phyloP scores from a whole-genome alignment of 495 filamentous ascomycete genomes.

The Peziza echinospora region DNA sequence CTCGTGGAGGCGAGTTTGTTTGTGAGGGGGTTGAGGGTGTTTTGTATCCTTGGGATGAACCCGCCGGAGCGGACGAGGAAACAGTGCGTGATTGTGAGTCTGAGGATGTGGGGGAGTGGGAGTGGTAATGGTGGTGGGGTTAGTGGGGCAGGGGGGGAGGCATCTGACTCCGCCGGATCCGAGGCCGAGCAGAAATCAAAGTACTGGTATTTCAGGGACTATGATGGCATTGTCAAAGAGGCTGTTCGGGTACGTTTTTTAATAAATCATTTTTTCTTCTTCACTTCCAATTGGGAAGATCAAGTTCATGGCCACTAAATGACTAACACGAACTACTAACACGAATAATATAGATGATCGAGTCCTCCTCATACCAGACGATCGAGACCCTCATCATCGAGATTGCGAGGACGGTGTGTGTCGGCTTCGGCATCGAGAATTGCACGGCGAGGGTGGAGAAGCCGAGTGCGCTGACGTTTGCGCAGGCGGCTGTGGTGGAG shows the following conservation, averaged over 20 bases:
- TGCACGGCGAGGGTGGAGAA: constrained; percentile 36
- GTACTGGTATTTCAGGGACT: too few relatives aligned
- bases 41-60: neutral
- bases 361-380: constrained; percentile 32
- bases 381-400: constrained; percentile 35
- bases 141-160: too few relatives aligned
- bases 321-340: too few relatives aligned
- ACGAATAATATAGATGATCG: too few relatives aligned
- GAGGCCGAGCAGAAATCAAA: too few relatives aligned
- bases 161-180: too few relatives aligned
- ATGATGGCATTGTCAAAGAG: too few relatives aligned
- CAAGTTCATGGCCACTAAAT: too few relatives aligned
- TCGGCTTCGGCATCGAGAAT: constrained; percentile 29
- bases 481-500: constrained; percentile 33
- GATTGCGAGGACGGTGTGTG: constrained; percentile 30
- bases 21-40: neutral
- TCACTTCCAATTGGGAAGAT: too few relatives aligned
- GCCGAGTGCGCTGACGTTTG: constrained; percentile 35
- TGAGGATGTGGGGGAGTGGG: neutral
- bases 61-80: neutral
- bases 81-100: neutral
- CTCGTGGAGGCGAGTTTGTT: neutral
- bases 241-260: too few relatives aligned
- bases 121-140: too few relatives aligned
- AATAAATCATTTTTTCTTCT: too few relatives aligned